Base-by-base conservation (phyloP, 768 basidiomycete genomes). In the Lepiota venenata region DNA sequence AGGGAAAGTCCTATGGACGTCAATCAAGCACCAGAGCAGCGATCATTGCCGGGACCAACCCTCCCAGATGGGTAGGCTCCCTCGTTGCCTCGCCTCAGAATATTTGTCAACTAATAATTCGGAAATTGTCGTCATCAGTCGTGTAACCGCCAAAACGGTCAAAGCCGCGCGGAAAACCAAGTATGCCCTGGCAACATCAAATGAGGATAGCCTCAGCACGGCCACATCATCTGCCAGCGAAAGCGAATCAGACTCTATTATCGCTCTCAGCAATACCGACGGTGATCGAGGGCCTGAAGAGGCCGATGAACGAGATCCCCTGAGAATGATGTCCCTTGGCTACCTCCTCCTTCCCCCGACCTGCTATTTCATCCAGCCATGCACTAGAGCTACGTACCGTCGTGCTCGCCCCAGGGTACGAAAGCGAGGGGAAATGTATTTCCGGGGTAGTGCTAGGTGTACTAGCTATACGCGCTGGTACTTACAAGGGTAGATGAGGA, bases 1-100 rank as follows among this genome's bases (percentile, higher is more conserved):
- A 41, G 18, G 40, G 49, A 41, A 20, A 16, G 32, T 3, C 27
- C 38, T 22, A 58, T 58, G 57, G 53, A 58, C 4, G 53, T 58
- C 12, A 52, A 58, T 22, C 39, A 50, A 21, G 25, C 56, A 16
- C 38, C 51, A 18, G 38, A 35, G 25, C 41, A 21, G n/a, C 20
- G 27, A n/a, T 49, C 18, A 22, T 25, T 18, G 4, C 20, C n/a
- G 49, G 42, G 16, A 16, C 38, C 10, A 15, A 38, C 14, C 27
- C n/a, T 7, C 29, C 2, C 0, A 8, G 15, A 38, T 38, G 20
- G 18, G 43, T 35, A 11, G 11, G n/a, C 22, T 14, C 9, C 12
- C 10, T 22, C n/a, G 8, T 9, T 38, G 21, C 20, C 43, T 14
- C 12, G 12, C 6, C 8, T 2, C 7, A 11, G 12, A n/a, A n/a